These are phyloP conservation scores for Phytophthora rubi DNA, from an alignment of 352 stramenopile genomes.

Conservation along the genomic window DNA sequence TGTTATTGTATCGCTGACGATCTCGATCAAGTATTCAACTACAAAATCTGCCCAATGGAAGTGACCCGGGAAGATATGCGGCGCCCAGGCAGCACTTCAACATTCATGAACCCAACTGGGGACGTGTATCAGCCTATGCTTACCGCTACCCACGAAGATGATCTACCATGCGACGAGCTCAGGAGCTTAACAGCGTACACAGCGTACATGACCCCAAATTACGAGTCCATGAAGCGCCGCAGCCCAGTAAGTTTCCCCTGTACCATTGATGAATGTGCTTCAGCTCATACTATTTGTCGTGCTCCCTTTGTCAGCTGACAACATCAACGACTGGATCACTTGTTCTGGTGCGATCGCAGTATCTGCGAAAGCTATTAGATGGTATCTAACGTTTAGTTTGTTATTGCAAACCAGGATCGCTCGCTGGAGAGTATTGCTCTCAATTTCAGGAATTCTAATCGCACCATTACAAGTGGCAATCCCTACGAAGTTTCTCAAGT, in stretches of 20 bases:
- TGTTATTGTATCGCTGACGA: conserved; percentile 90
- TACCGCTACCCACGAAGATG: conserved; percentile 30
- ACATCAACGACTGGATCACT: conserved; percentile 49
- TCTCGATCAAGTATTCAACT: conserved; percentile 65
- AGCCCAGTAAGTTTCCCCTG: conserved; percentile 30
- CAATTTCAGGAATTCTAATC: conserved; percentile 46
- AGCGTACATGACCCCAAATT: conserved; percentile 52
- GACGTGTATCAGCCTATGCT: conserved; percentile 64
- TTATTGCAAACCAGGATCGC: conserved; percentile 48
- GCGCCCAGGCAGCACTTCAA: conserved; percentile 33
- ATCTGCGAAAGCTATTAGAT: background rate
- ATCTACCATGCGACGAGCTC: conserved; percentile 44
- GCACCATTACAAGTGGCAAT: conserved; percentile 41
- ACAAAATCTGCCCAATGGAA: conserved; percentile 61
- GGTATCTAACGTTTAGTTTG: background rate
- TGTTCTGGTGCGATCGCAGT: conserved; percentile 45
- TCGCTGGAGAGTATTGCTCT: conserved; percentile 69
- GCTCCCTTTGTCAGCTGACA: conserved; percentile 34
- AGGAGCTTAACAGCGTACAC: conserved; percentile 61
- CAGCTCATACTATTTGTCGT: background rate
- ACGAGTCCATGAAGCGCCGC: conserved; percentile 34
- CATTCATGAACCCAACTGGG: conserved; percentile 53
- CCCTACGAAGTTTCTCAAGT: conserved; percentile 52
- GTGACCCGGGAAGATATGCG: conserved; percentile 50
- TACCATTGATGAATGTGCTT: background rate